Base-by-base conservation (phyloP, 1,284 basidiomycete genomes). In the Golubevia sp. region DNA sequence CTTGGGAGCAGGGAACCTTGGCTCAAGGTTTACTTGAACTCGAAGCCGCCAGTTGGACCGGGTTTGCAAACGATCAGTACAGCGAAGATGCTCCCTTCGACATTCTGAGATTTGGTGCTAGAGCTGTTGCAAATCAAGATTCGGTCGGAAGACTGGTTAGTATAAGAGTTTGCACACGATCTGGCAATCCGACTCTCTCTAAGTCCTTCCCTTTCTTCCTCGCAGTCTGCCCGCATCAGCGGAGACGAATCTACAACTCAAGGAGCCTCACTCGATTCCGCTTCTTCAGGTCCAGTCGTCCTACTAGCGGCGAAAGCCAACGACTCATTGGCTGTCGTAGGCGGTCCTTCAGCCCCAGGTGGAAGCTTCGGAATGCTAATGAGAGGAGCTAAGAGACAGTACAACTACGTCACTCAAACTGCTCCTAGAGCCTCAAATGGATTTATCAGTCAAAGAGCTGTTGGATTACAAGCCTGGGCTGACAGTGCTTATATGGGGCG, bases 201-300 rank as follows among this genome's bases (percentile, higher is more conserved):
- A 44, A 13, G 38, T 8, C 38, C 38, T 13, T 44, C 38, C 18
- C 18, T 18, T 44, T 44, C 38, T 44, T 44, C 38, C 18, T 44
- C 38, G n/a, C 18, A 44, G 38, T 71, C 72, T 2, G 68, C 71
- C 44, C 51, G 62, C 18, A 64, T 81, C 26, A 80, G 73, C 3
- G 79, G 76, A 44, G 79, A 80, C 63, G 79, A 82, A 56, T 24
- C 62, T n/a, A 30, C 58, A 18, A 57, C 55, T 24, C 53, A 61
- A 0, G 79, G 79, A 1, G 68, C 71, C 30, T 63, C 78, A 30
- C 71, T 79, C 34, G 79, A 82, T 58, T 72, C 76, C n/a, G 73
- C 77, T 34, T 63, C 69, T 50, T 64, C 71, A 11, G 78, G 74
- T 1, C 49, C 76, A 24, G 73, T 73, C 55, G 79, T 82, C 18